Evolutionary conservation across 73 alveolate genomes (phyloP).

Genomic region (Stentor roeselii): DNA sequence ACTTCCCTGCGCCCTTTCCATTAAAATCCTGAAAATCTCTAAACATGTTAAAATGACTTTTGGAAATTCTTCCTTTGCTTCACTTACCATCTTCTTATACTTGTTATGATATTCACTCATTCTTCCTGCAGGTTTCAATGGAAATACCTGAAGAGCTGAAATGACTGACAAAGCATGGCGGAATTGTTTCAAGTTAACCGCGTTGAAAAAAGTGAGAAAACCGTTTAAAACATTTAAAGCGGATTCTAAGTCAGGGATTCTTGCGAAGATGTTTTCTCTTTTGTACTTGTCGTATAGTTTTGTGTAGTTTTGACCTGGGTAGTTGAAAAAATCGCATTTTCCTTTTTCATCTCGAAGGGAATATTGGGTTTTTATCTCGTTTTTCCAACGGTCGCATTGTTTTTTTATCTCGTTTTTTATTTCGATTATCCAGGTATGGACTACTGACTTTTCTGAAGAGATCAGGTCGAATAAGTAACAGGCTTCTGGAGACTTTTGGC

Average conservation of each 20-base stretch:
- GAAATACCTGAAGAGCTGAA: background rate
- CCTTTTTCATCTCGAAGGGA: conserved; percentile 10
- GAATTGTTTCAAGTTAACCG: background rate
- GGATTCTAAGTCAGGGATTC: background rate
- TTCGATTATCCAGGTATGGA: conserved; percentile 1
- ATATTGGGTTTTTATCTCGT: background rate
- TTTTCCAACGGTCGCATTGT: conserved; percentile 6
- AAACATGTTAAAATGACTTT: background rate
- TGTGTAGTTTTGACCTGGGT: background rate
- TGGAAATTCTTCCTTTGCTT: conserved; percentile 11
- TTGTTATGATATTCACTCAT: background rate
- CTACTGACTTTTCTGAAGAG: background rate
- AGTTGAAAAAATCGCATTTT: background rate
- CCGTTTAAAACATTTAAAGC: background rate
- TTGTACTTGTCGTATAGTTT: background rate
- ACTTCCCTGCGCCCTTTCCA: background rate
- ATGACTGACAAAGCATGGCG: background rate
- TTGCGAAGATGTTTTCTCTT: background rate
- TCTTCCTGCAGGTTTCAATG: background rate
- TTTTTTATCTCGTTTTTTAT: conserved; percentile 1
- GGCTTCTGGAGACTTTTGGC: conserved; percentile 19
- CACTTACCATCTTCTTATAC: background rate
- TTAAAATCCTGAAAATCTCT: background rate
- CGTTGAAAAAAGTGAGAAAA: background rate
- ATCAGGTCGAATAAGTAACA: background rate